Evolutionary conservation across 495 filamentous ascomycete species (phyloP).

Genomic region (Corynascus novoguineensis): DNA sequence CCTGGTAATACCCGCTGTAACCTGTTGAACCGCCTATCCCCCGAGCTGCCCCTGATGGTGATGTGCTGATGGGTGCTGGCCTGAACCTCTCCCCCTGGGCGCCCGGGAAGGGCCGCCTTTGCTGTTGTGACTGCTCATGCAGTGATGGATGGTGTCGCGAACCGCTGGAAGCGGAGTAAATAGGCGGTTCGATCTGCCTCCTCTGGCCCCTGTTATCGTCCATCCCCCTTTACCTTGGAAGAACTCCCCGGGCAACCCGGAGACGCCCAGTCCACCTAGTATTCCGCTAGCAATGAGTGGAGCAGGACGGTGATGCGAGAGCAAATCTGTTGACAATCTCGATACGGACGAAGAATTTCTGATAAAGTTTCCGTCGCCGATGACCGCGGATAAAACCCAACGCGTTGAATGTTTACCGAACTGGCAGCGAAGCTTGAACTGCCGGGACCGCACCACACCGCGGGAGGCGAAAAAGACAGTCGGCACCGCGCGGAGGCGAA

Average conservation of each 20-base stretch:
- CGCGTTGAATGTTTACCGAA: slow-evolving; percentile 7
- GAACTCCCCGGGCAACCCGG: slow-evolving; percentile 40
- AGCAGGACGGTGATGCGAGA: slow-evolving; percentile 47
- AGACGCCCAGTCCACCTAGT: slow-evolving; percentile 44
- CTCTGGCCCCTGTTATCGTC: slow-evolving; percentile 62
- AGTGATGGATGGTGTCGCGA: slow-evolving; percentile 38
- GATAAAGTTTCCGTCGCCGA: slow-evolving; percentile 11
- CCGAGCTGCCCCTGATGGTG: slow-evolving; percentile 35
- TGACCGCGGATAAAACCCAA: slow-evolving; percentile 8
- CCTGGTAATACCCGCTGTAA: slow-evolving; percentile 55
- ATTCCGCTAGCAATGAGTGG: slow-evolving; percentile 55
- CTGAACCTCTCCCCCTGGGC: slow-evolving; percentile 46
- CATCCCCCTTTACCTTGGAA: slow-evolving; percentile 53
- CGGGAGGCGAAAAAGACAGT: neutral
- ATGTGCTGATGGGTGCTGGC: slow-evolving; percentile 40
- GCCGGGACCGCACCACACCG: neutral
- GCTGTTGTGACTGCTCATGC: slow-evolving; percentile 38
- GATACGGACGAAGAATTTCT: slow-evolving; percentile 27
- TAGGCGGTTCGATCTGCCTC: slow-evolving; percentile 64
- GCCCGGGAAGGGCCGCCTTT: slow-evolving; percentile 38
- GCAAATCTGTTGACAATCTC: slow-evolving; percentile 47
- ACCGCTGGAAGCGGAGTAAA: slow-evolving; percentile 38
- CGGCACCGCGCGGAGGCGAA: slow-evolving; percentile 2
- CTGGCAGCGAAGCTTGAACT: neutral
- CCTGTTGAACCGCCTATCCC: slow-evolving; percentile 42